Conservation (phyloP, 352 stramenopile genomes). For the Halophytophthora batemanensis region DNA sequence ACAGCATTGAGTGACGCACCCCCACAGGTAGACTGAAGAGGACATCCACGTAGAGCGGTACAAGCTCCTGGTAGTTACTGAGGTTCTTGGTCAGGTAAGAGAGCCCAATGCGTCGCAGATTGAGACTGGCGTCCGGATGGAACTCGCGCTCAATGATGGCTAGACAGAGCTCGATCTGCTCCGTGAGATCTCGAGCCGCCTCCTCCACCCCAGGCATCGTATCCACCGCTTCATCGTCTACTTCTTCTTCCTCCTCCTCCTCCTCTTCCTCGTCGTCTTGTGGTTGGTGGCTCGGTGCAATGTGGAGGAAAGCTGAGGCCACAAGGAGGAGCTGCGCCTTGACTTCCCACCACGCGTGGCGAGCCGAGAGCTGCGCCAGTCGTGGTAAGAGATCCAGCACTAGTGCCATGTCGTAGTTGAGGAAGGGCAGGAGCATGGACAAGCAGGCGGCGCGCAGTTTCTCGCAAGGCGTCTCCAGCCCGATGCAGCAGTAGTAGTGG, state of each 20-base stretch:
- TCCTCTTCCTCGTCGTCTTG: conserved; percentile 16
- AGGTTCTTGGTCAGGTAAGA: conserved; percentile 58
- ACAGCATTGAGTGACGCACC: conserved; percentile 42
- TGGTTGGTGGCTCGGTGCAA: conserved; percentile 11
- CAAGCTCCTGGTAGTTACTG: conserved; percentile 64
- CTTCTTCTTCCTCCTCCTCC: background rate
- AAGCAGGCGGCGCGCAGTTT: conserved; percentile 76
- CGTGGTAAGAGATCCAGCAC: conserved; percentile 60
- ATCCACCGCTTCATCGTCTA: conserved; percentile 1
- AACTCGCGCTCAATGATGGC: conserved; percentile 79
- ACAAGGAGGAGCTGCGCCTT: conserved; percentile 78
- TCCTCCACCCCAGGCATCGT: conserved; percentile 6
- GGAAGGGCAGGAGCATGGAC: conserved; percentile 58
- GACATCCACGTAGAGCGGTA: conserved; percentile 76
- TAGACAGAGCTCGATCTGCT: conserved; percentile 68
- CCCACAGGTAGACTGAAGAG: conserved; percentile 51
- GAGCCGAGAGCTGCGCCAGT: conserved; percentile 57
- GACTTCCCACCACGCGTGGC: conserved; percentile 82
- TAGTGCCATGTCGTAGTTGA: conserved; percentile 42
- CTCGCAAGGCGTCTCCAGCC: conserved; percentile 62
- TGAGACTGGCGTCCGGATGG: conserved; percentile 44
- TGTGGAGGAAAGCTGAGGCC: conserved; percentile 50
- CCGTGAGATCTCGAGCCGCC: conserved; percentile 38
- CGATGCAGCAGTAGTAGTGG: conserved; percentile 87
- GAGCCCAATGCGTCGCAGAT: conserved; percentile 60